A percentile compares a stretch with the other conserved stretches of the same genome.
Evolutionary conservation across 805 yeast species (phyloP).

Genomic region (Nematodospora valgi): DNA sequence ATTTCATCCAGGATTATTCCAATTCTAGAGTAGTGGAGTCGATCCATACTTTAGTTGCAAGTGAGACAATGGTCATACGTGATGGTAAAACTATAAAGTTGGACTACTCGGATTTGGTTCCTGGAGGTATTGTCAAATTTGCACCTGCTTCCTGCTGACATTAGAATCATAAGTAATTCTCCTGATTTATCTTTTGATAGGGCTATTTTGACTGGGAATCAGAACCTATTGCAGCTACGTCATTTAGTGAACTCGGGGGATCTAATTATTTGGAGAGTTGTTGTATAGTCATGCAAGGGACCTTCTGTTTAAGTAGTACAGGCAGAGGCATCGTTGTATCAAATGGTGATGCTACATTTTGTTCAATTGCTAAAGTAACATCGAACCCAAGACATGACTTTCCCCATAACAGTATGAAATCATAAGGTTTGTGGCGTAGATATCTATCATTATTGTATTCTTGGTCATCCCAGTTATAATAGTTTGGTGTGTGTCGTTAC

Average conservation of each 20-base stretch:
- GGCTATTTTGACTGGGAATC: constrained; percentile 51
- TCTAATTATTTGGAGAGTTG: constrained; percentile 41
- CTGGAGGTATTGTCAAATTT: constrained; percentile 43
- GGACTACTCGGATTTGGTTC: constrained; percentile 35
- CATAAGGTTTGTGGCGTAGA: constrained; percentile 29
- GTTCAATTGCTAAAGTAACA: constrained; percentile 42
- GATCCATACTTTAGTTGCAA: constrained; percentile 41
- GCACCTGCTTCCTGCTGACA: constrained; percentile 47
- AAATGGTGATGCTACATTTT: constrained; percentile 46
- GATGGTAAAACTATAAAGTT: constrained; percentile 25
- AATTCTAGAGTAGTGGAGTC: constrained; percentile 48
- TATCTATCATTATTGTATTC: constrained; percentile 20
- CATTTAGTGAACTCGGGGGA: constrained; percentile 17
- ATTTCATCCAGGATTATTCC: constrained; percentile 46
- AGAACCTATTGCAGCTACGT: constrained; percentile 31
- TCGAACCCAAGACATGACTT: constrained; percentile 34
- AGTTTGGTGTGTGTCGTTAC: constrained; percentile 45
- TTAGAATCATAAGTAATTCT: constrained; percentile 36
- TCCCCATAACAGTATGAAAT: constrained; percentile 44
- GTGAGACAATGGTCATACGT: constrained; percentile 32
- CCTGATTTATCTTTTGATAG: constrained; percentile 43
- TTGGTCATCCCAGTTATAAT: constrained; percentile 29
- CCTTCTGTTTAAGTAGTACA: constrained; percentile 40
- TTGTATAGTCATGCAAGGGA: constrained; percentile 47
- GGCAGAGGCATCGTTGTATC: constrained; percentile 43